Evolutionary conservation across 495 filamentous ascomycete genomes (phyloP).

Genomic region (Ramalina intermedia): DNA sequence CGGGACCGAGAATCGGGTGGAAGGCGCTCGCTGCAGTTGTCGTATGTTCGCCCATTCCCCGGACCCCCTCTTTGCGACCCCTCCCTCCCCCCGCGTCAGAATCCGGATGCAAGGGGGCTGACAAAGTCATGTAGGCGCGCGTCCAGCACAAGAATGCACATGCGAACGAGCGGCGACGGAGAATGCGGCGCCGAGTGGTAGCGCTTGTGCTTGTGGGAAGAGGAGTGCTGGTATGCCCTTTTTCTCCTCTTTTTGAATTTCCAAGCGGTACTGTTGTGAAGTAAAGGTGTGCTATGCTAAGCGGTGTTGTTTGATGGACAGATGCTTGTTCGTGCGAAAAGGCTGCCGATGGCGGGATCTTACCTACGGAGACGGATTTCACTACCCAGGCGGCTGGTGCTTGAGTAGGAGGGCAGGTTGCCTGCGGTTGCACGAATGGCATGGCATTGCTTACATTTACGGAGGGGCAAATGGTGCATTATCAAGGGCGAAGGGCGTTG

Average conservation of each 20-base stretch:
- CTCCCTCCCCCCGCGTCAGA: no score
- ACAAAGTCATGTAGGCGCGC: conserved; percentile 30
- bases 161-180: conserved; percentile 61
- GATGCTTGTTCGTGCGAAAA: conserved; percentile 79
- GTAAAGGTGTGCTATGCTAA: neutral
- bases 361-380: conserved; percentile 63
- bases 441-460: no score
- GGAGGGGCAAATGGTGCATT: no score
- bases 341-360: conserved; percentile 37
- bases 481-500: no score
- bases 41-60: conserved; percentile 35
- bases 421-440: no score
- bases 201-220: conserved; percentile 63
- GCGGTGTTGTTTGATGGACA: conserved; percentile 21
- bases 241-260: neutral
- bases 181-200: conserved; percentile 45
- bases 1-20: conserved; percentile 52
- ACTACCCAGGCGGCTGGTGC: conserved; percentile 39
- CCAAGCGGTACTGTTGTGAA: neutral
- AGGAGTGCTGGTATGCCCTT: conserved; percentile 46
- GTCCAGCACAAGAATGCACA: conserved; percentile 68
- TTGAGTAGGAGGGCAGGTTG: no score
- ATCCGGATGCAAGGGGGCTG: conserved; percentile 3
- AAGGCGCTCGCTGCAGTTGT: conserved; percentile 74
- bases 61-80: no score